Base-by-base conservation (phyloP, 2,329 filamentous ascomycete species). In the Blastomyces emzantsi region DNA sequence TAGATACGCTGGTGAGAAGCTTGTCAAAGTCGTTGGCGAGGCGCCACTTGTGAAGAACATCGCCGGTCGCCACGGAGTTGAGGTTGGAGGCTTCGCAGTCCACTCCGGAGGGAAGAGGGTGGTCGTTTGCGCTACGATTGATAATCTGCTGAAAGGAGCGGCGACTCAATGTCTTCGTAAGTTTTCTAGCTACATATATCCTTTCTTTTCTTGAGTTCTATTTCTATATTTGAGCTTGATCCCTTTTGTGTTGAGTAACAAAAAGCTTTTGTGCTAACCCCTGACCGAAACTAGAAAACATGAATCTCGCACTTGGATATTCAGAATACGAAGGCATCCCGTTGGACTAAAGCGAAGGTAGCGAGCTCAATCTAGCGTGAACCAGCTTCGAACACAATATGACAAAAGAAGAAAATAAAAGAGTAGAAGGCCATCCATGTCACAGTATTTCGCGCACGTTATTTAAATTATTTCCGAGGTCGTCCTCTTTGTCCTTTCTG, bases 21-120 rank as follows among this genome's bases (percentile, higher is more conserved):
- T 99, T 19, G 88, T 99, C 74, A 96, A 94, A 83, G 86, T 97
- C 25, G 85, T 90, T 4, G 93, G 93, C 62, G 93, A 97, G 76
- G 84, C 90, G 0, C 94, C 93, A 2, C 80, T 87, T 13, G 93
- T 97, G 63, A 95, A 92, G 79, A 81, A 86, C 69, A 97, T 97
- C 71, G 85, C 85, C 69, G 86, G 89, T 67, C 90, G 88, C 79
- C 93, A 97, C 74, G 89, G 90, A 28, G 88, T 96, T 3, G 92
- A 97, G 79, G 92, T 99, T 75, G 94, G 94, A 65, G 92, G 90
- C 0, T 97, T 97, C 72, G 92, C 90, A n/a, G 91, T 97, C 49
- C 89, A 97, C 78, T 90, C 85, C 69, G 87, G 85, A 28, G 93
- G 93, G 64, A 94, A 92, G 84, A 84, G 94, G 61, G 92, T 95